A percentile compares a stretch with the other conserved stretches of the same genome.
Evolutionary conservation across 192 early-diverging fungal genomes (phyloP).

Genomic region (Piromyces finnis): DNA sequence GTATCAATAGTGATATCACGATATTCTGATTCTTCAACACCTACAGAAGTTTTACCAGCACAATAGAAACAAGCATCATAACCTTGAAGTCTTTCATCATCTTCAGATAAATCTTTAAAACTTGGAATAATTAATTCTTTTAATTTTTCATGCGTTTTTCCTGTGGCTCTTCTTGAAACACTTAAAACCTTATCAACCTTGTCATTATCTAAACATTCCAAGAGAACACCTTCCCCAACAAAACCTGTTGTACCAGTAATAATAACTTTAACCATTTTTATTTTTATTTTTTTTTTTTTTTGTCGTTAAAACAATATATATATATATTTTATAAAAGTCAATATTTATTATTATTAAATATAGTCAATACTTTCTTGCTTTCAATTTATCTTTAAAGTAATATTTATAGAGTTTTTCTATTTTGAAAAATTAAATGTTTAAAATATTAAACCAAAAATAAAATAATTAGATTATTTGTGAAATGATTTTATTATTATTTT

Average conservation of each 20-base stretch:
- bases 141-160: neutral
- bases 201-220: neutral
- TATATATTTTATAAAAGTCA: too few relatives aligned
- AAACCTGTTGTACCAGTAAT: neutral
- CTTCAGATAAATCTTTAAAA: neutral
- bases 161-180: neutral
- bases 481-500: too few relatives aligned
- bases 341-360: too few relatives aligned
- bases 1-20: neutral
- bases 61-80: neutral
- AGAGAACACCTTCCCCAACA: neutral
- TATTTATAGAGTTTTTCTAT: too few relatives aligned
- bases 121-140: neutral
- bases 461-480: too few relatives aligned
- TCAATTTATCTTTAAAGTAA: too few relatives aligned
- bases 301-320: too few relatives aligned
- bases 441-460: too few relatives aligned
- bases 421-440: too few relatives aligned
- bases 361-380: too few relatives aligned
- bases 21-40: neutral
- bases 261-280: neutral
- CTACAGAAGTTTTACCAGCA: neutral
- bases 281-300: neutral
- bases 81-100: neutral
- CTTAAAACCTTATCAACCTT: neutral